Conservation (phyloP, 2,329 filamentous ascomycete species). For the Calonectria leucothoes region DNA sequence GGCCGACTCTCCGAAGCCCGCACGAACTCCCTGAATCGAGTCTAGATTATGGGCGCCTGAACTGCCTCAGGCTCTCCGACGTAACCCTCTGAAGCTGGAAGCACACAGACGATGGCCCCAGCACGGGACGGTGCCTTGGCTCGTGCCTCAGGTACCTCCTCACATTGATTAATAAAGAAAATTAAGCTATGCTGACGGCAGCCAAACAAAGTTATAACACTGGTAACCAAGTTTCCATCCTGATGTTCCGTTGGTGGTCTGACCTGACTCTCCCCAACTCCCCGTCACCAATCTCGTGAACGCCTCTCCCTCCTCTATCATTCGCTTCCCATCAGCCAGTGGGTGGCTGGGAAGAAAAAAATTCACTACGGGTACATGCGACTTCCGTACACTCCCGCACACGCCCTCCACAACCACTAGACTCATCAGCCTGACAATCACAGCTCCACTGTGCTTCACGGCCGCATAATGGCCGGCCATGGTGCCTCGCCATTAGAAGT, state of each 20-base stretch:
- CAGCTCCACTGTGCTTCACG: constrained; percentile 49
- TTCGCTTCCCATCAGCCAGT: constrained; percentile 29
- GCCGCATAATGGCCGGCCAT: constrained; percentile 50
- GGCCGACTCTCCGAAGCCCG: constrained; percentile 5
- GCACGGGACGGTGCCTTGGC: neutral
- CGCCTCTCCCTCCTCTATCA: constrained; percentile 31
- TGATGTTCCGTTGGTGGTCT: constrained; percentile 28
- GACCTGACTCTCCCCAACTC: constrained; percentile 34
- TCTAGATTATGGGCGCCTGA: neutral
- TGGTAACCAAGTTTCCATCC: constrained; percentile 27
- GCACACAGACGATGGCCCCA: neutral
- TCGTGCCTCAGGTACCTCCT: constrained; percentile 9
- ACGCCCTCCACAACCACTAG: constrained; percentile 40
- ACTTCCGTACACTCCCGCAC: constrained; percentile 37
- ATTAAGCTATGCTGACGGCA: constrained; percentile 20
- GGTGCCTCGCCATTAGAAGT: constrained; percentile 39
- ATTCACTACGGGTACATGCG: constrained; percentile 19
- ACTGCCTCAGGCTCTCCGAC: neutral
- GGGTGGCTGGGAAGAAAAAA: constrained; percentile 38
- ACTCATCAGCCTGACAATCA: constrained; percentile 39
- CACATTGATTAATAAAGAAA: neutral
- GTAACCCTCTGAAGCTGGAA: neutral
- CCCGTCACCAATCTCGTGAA: constrained; percentile 32
- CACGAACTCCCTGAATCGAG: constrained; percentile 3
- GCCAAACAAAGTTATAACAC: constrained; percentile 13